phyloP scores from a whole-genome alignment of 1,284 basidiomycete species.

The Neotropicomus parvogracilis region DNA sequence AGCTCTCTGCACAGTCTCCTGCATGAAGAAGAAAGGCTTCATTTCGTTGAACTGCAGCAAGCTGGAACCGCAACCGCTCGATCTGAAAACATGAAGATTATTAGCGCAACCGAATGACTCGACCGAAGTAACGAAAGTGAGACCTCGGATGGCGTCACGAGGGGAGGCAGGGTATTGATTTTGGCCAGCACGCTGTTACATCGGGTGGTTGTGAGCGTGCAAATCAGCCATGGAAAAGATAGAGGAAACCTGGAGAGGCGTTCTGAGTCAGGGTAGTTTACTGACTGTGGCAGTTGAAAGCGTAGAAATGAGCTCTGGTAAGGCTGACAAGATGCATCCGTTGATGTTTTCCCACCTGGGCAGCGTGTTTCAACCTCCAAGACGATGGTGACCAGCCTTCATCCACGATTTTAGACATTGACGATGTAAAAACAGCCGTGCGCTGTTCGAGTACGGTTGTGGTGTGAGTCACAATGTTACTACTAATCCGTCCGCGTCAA shows the following conservation, averaged over 20 bases:
- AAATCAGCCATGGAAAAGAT: not conserved
- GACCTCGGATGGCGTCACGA: slow-evolving; percentile 89
- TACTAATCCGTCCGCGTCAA: no score
- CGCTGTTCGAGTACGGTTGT: not conserved
- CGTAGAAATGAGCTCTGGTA: not conserved
- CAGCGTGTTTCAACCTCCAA: slow-evolving; percentile 50
- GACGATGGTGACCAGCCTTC: slow-evolving; percentile 48
- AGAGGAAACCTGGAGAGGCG: slow-evolving; percentile 32
- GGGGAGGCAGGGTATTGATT: slow-evolving; percentile 73
- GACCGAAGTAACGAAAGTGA: slow-evolving; percentile 17
- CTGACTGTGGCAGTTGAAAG: slow-evolving; percentile 25
- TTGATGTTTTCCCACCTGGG: slow-evolving; percentile 40
- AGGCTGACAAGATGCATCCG: slow-evolving; percentile 4
- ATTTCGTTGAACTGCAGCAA: slow-evolving; percentile 78
- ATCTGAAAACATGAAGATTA: slow-evolving; percentile 50
- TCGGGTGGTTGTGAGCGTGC: not conserved
- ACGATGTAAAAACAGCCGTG: not conserved
- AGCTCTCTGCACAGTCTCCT: slow-evolving; percentile 95
- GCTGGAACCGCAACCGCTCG: slow-evolving; percentile 78
- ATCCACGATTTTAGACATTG: slow-evolving; percentile 13
- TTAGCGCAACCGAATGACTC: slow-evolving; percentile 10
- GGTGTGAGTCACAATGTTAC: not conserved
- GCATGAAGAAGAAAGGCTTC: slow-evolving; percentile 94
- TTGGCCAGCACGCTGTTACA: slow-evolving; percentile 66
- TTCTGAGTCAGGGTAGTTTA: slow-evolving; percentile 37